A percentile compares a stretch with the other conserved stretches of the same genome.
Evolutionary conservation across 331 rosid genomes (phyloP).

Genomic region (Quercus lobata): DNA sequence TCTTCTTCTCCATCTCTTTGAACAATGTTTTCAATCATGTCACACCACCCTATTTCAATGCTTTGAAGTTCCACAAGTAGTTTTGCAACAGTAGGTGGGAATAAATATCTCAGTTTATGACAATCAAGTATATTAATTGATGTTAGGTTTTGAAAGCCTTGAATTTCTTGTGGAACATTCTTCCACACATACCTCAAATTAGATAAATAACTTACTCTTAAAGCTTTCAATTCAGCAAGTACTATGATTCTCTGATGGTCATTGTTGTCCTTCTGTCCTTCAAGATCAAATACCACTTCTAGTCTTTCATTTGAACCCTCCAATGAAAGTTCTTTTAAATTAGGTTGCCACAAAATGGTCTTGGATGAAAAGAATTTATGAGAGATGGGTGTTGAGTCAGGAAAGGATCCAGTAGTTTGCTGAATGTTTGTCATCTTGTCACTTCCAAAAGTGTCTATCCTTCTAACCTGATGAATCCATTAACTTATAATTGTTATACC

Average conservation of each 20-base stretch:
- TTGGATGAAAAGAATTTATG: too few species aligned
- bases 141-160: constrained; percentile 22
- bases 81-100: background rate
- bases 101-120: background rate
- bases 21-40: background rate
- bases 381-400: too few species aligned
- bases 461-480: too few species aligned
- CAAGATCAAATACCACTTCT: constrained; percentile 19
- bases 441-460: too few species aligned
- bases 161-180: constrained; percentile 6
- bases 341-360: too few species aligned
- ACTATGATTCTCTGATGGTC: background rate
- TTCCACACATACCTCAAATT: constrained; percentile 3
- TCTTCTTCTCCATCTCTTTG: background rate
- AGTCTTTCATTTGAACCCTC: background rate
- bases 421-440: too few species aligned
- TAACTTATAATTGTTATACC: too few species aligned
- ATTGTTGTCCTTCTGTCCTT: background rate
- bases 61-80: background rate
- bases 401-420: too few species aligned
- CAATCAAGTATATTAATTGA: background rate
- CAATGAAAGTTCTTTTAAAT: too few species aligned
- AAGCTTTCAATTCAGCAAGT: background rate
- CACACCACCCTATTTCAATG: rapidly evolving
- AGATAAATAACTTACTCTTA: rapidly evolving